Base-by-base conservation (phyloP, 495 filamentous ascomycete species). In the Podospora bellae-mahoneyi region DNA sequence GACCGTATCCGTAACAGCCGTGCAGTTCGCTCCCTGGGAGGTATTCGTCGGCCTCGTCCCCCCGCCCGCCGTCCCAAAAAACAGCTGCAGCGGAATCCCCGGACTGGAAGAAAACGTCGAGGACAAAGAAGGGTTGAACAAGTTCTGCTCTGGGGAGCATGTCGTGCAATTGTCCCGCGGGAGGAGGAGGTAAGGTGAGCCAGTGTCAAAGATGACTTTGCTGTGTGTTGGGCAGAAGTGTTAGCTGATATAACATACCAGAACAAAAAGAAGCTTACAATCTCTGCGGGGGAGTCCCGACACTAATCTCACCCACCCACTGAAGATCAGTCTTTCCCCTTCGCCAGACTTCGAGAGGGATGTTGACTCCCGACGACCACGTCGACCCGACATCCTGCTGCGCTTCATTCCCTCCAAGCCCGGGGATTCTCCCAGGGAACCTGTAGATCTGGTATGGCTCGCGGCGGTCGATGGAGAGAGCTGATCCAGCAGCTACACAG, bases 191-290 rank as follows among this genome's bases (percentile, higher is more conserved):
- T 66, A 60, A 5, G 27, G 20, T 16, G 72, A 72, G 16, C 69
- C 73, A 2, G 73, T 77, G 66, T 77, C 74, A n/a, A 76, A 67
- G 44, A 75, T 60, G 44, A 75, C 72, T 3, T 68, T 76, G 63
- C 71, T 77, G 16, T 61, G 9, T 23, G 23, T 23, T 23, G 23
- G 23, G 23, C 23, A 23, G 23, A 23, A 23, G 23, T 23, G 23
- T 23, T 23, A 23, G 23, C 23, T 23, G 23, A 23, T 23, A 23
- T 23, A 23, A 1, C 23, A 23, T 1, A 23, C 23, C 23, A 23
- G 23, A 23, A 23, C 23, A 23, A 61, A 6, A 27, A 28, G 15
- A 13, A 48, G 26, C 69, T 67, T 64, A 73, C 74, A 75, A 69
- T 7, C 59, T 74, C 60, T 69, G 69, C 0, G 71, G 74, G 6